Conservation (phyloP, 495 filamentous ascomycete genomes). For the Talaromyces liani region DNA sequence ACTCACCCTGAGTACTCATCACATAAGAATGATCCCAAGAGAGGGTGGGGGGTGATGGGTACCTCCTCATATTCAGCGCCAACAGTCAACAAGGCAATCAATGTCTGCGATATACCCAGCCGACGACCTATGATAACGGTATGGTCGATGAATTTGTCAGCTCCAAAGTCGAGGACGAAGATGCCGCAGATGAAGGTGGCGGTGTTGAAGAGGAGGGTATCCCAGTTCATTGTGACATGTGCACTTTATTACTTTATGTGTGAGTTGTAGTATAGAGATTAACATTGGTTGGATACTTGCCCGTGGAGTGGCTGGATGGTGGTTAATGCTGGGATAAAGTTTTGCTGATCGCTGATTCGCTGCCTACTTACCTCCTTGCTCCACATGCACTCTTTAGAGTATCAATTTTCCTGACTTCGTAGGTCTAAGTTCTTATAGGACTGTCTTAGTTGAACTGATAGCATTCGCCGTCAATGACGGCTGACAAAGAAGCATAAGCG, state of each 20-base stretch:
- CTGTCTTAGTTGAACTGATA: not conserved
- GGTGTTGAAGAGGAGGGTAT: slow-evolving; percentile 17
- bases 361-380: not conserved
- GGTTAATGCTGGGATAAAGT: not conserved
- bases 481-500: not conserved
- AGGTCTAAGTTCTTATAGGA: not conserved
- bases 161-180: slow-evolving; percentile 22
- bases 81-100: slow-evolving; percentile 45
- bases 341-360: not conserved
- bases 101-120: slow-evolving; percentile 36
- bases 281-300: not conserved
- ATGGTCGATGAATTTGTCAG: slow-evolving; percentile 43
- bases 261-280: not conserved
- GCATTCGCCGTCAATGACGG: not conserved
- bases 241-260: not conserved
- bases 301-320: not conserved
- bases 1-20: not conserved
- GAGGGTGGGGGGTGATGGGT: not conserved
- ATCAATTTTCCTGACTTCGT: too few species aligned
- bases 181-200: slow-evolving; percentile 18
- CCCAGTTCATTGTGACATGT: slow-evolving; percentile 10
- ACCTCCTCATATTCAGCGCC: slow-evolving; percentile 55
- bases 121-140: slow-evolving; percentile 41
- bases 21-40: not conserved
- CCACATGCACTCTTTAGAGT: not conserved